Conservation (phyloP, 257 asterid species). For the Gentiana straminea region DNA sequence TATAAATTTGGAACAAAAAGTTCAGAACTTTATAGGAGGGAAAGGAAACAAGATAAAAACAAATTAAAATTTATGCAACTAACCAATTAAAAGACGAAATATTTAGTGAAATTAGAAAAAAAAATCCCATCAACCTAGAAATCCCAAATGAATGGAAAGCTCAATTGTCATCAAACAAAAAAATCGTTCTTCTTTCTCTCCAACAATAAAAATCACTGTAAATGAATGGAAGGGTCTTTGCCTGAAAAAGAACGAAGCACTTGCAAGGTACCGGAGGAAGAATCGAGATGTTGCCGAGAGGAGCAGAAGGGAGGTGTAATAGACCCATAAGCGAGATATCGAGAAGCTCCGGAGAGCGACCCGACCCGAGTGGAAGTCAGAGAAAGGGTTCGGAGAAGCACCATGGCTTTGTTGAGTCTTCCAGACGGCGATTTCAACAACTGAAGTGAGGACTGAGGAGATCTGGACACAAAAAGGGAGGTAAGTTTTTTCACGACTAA, state of each 20-base stretch:
- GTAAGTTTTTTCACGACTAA: no score
- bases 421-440: no score
- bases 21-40: no score
- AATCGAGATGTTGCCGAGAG: constrained; percentile 9
- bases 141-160: not conserved
- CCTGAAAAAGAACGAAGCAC: constrained; percentile 4
- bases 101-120: no score
- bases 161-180: not conserved
- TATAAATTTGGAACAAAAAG: no score
- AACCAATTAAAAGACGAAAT: not conserved
- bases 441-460: no score
- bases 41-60: not conserved
- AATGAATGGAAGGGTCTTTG: not conserved
- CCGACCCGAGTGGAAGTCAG: constrained; percentile 16
- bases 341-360: constrained; percentile 15
- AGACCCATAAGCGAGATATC: constrained; percentile 15
- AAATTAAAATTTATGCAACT: no score
- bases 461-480: no score
- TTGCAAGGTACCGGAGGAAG: constrained; percentile 19
- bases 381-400: constrained; percentile 1
- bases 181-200: no score
- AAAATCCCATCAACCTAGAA: not conserved
- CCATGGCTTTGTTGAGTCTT: not conserved
- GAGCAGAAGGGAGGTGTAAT: constrained; percentile 9
- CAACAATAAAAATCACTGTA: not conserved